Conservation (phyloP, 225 moss, liverwort and hornwort genomes). For the Polytrichum formosum region DNA sequence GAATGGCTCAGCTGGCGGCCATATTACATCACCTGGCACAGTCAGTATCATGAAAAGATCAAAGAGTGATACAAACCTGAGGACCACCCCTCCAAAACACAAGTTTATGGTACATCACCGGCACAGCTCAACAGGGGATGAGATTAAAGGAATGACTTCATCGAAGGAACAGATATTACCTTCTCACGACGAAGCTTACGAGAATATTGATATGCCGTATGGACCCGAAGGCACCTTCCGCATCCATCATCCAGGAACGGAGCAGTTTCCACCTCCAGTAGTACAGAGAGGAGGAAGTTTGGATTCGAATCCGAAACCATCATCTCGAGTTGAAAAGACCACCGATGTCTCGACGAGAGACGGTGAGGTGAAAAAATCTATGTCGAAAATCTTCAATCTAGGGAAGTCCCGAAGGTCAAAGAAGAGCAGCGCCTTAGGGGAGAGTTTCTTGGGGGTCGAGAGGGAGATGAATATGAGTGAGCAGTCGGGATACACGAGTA, state of each 20-base stretch:
- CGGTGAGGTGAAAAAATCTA: conserved; percentile 26
- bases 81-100: conserved; percentile 1
- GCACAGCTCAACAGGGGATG: conserved; percentile 28
- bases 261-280: too few relatives aligned
- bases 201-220: conserved; percentile 43
- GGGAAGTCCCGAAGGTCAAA: not conserved
- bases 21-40: conserved; percentile 24
- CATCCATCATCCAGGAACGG: conserved; percentile 32
- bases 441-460: conserved; percentile 18
- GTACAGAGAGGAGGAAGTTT: too few relatives aligned
- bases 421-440: conserved; percentile 20
- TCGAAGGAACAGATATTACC: conserved; percentile 3
- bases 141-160: not conserved
- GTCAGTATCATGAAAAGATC: conserved; percentile 15
- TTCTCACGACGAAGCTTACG: conserved; percentile 14
- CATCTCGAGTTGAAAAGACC: too few relatives aligned
- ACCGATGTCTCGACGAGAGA: conserved; percentile 8
- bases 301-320: too few relatives aligned
- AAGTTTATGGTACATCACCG: conserved; percentile 15
- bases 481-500: conserved; percentile 46
- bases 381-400: conserved; percentile 17
- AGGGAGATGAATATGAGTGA: conserved; percentile 37
- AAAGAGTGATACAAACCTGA: conserved; percentile 29
- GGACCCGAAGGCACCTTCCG: conserved; percentile 35
- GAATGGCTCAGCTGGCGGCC: not conserved